These are phyloP conservation scores for Arthrobotrys entomopaga DNA, from an alignment of 2,329 filamentous ascomycete species.

Conservation along the genomic window DNA sequence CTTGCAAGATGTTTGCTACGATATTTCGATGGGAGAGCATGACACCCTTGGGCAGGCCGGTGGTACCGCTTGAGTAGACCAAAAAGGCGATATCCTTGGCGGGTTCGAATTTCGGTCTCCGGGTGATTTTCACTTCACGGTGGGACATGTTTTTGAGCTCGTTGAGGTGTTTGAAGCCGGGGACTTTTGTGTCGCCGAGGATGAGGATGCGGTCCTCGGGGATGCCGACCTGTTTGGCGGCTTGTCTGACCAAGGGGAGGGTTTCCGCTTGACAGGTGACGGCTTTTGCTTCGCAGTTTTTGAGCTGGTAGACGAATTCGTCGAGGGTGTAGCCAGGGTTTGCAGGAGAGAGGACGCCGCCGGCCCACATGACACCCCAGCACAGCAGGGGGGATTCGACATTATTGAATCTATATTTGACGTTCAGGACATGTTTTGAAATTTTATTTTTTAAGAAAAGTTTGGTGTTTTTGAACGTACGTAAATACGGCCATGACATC, in stretches of 20 bases:
- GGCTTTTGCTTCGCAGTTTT: conserved; percentile 78
- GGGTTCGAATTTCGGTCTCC: conserved; percentile 71
- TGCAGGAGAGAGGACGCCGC: conserved; percentile 82
- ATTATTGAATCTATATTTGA: conserved; percentile 71
- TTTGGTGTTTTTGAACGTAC: conserved; percentile 14
- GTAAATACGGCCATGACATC: conserved; percentile 85
- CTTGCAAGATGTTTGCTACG: conserved; percentile 72
- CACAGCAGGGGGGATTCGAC: conserved; percentile 82
- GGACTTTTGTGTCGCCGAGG: conserved; percentile 73
- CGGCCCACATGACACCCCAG: conserved; percentile 84
- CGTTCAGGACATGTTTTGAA: no score
- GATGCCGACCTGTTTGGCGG: conserved; percentile 76
- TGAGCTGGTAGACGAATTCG: conserved; percentile 85
- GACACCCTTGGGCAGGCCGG: conserved; percentile 89
- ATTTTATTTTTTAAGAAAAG: background rate
- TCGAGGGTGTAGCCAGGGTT: conserved; percentile 82
- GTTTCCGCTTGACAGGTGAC: conserved; percentile 78
- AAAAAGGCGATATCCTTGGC: conserved; percentile 81
- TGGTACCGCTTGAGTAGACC: conserved; percentile 90
- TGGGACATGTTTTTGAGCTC: conserved; percentile 73
- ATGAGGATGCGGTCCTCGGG: conserved; percentile 77
- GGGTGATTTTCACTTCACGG: conserved; percentile 68
- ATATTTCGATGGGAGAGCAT: conserved; percentile 86
- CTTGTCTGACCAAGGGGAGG: conserved; percentile 73
- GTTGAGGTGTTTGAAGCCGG: conserved; percentile 68